A percentile compares a stretch with the other conserved stretches of the same genome.
Evolutionary conservation across 2,329 filamentous ascomycete genomes (phyloP).

Genomic region (Escovopsis sp.): DNA sequence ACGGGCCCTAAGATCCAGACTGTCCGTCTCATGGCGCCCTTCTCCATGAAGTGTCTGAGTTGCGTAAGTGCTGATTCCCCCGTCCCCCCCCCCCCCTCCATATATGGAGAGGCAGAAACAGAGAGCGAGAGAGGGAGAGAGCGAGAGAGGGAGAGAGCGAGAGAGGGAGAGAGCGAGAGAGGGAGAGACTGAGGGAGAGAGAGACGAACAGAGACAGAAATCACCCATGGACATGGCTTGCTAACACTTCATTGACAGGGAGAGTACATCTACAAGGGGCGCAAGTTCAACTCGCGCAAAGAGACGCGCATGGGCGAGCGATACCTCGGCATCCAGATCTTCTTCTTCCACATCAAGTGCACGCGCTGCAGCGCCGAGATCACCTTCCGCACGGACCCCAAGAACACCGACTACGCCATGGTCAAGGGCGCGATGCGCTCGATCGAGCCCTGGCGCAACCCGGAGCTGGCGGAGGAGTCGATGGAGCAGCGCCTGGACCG

Average conservation of each 20-base stretch:
- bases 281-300: constrained; percentile 92
- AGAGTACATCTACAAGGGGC: constrained; percentile 82
- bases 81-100: no score
- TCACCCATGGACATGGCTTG: no score
- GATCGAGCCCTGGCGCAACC: constrained; percentile 74
- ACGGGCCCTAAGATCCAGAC: constrained; percentile 69
- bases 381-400: constrained; percentile 86
- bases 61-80: constrained; percentile 23
- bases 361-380: constrained; percentile 78
- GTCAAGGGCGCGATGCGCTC: constrained; percentile 79
- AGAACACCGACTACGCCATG: constrained; percentile 78
- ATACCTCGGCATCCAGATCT: constrained; percentile 79
- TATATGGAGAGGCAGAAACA: no score
- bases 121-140: no score
- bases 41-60: constrained; percentile 27
- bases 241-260: constrained; percentile 6
- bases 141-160: no score
- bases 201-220: no score
- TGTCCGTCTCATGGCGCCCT: constrained; percentile 62
- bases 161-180: no score
- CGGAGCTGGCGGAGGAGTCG: constrained; percentile 53
- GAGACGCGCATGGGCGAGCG: constrained; percentile 77
- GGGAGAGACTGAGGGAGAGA: no score
- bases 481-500: constrained; percentile 78
- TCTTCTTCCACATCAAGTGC: constrained; percentile 70